phyloP scores from a whole-genome alignment of 495 filamentous ascomycete genomes.

The Daldinia concentrica region DNA sequence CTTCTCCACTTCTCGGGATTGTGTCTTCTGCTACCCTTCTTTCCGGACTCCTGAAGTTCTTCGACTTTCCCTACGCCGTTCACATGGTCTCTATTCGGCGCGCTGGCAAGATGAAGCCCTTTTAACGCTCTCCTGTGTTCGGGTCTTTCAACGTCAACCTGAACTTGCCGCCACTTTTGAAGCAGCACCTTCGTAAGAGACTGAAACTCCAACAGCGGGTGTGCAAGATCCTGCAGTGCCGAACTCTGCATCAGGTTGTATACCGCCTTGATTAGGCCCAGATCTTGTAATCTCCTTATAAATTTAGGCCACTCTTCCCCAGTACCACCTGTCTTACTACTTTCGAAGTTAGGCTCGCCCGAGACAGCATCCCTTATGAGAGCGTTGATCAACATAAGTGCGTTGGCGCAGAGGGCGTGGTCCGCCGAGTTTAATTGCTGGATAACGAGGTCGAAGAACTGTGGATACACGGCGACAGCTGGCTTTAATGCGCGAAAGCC shows the following conservation, averaged over 20 bases:
- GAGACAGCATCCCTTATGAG: constrained; percentile 92
- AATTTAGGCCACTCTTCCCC: constrained; percentile 92
- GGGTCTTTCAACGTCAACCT: constrained; percentile 82
- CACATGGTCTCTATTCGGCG: constrained; percentile 63
- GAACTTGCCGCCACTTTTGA: constrained; percentile 88
- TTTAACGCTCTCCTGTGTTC: constrained; percentile 91
- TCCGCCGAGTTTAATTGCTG: constrained; percentile 89
- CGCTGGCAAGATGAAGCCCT: constrained; percentile 83
- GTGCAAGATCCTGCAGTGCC: constrained; percentile 90
- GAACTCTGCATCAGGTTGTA: constrained; percentile 92
- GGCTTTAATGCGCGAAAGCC: constrained; percentile 93
- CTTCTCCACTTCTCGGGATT: constrained; percentile 95
- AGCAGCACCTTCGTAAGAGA: constrained; percentile 88
- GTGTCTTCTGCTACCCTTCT: constrained; percentile 70
- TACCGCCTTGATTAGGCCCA: constrained; percentile 92
- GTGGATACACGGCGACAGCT: constrained; percentile 86
- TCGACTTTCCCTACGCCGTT: constrained; percentile 48
- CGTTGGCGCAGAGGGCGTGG: constrained; percentile 95
- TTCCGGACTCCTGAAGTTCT: constrained; percentile 49
- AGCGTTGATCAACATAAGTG: constrained; percentile 92
- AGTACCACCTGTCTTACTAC: constrained; percentile 45
- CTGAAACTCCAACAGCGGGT: constrained; percentile 94
- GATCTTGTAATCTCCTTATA: constrained; percentile 89
- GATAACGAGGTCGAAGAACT: constrained; percentile 95
- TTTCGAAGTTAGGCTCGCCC: constrained; percentile 62